phyloP scores from a whole-genome alignment of 306 rosid genomes.

The Prunus campanulata region DNA sequence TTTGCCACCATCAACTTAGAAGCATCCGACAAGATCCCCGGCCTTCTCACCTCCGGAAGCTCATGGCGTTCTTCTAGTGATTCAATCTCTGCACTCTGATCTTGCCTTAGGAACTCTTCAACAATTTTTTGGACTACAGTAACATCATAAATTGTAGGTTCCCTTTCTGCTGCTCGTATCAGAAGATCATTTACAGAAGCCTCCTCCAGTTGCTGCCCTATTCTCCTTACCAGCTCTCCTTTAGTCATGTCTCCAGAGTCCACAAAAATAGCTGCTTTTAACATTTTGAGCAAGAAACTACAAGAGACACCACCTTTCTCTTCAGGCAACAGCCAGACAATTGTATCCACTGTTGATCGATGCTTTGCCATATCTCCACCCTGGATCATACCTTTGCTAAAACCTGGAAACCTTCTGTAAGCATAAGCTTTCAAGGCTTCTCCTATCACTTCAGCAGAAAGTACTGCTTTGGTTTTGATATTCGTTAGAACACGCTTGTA shows the following conservation, averaged over 20 bases:
- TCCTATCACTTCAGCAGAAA: slow-evolving; percentile 72
- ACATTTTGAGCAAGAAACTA: slow-evolving; percentile 72
- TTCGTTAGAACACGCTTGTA: slow-evolving; percentile 55
- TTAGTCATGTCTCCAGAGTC: slow-evolving; percentile 51
- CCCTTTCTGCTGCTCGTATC: slow-evolving; percentile 61
- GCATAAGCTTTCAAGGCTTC: slow-evolving; percentile 93
- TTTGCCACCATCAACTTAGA: slow-evolving; percentile 92
- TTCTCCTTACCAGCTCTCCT: slow-evolving; percentile 62
- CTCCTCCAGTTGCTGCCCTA: slow-evolving; percentile 91
- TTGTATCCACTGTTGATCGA: slow-evolving; percentile 51
- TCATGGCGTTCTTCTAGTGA: slow-evolving; percentile 42
- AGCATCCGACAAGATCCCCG: slow-evolving; percentile 86
- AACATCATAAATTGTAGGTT: slow-evolving; percentile 55
- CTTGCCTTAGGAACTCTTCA: slow-evolving; percentile 58
- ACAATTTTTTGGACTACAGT: slow-evolving; percentile 63
- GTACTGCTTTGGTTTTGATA: slow-evolving; percentile 53
- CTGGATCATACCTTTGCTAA: slow-evolving; percentile 72
- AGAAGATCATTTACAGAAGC: slow-evolving; percentile 80
- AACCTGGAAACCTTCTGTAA: slow-evolving; percentile 72
- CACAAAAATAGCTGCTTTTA: slow-evolving; percentile 65
- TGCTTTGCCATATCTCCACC: slow-evolving; percentile 55
- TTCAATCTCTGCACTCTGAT: slow-evolving; percentile 60
- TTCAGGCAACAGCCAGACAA: slow-evolving; percentile 70
- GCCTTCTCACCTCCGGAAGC: slow-evolving; percentile 44
- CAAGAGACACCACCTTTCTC: slow-evolving; percentile 81